These are phyloP conservation scores for Arthrobotrys iridis DNA, from an alignment of 2,329 filamentous ascomycete genomes.

Conservation along the genomic window DNA sequence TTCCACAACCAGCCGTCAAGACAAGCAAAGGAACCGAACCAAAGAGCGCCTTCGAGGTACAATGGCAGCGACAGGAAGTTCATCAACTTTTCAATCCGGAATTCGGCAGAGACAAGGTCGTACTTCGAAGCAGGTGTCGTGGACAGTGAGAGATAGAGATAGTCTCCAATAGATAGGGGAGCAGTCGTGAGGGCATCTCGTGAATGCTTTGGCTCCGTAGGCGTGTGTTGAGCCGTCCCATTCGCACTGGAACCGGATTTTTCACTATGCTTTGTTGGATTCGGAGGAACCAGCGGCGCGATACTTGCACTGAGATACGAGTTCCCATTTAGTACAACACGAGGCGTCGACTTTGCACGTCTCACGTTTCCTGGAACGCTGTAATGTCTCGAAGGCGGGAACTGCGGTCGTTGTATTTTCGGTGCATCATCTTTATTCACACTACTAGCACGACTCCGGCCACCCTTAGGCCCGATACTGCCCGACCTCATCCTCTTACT, in stretches of 20 bases:
- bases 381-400: conserved; percentile 36
- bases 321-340: conserved; percentile 38
- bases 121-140: conserved; percentile 47
- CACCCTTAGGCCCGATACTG: conserved; percentile 36
- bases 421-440: conserved; percentile 37
- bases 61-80: conserved; percentile 87
- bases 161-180: conserved; percentile 48
- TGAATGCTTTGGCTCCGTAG: conserved; percentile 13
- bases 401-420: conserved; percentile 23
- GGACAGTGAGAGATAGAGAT: conserved; percentile 45
- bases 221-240: conserved; percentile 1
- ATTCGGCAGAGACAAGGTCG: conserved; percentile 78
- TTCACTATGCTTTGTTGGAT: conserved; percentile 23
- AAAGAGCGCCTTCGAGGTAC: conserved; percentile 82
- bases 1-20: conserved; percentile 96
- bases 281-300: conserved; percentile 33
- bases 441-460: conserved; percentile 43
- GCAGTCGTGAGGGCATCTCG: conserved; percentile 25
- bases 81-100: conserved; percentile 89
- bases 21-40: conserved; percentile 89
- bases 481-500: conserved; percentile 30
- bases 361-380: conserved; percentile 37
- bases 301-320: conserved; percentile 30
- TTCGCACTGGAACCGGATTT: conserved; percentile 8
- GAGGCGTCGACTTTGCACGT: conserved; percentile 39